Base-by-base conservation (phyloP, 805 yeast species). In the Saturnispora halmiae region DNA sequence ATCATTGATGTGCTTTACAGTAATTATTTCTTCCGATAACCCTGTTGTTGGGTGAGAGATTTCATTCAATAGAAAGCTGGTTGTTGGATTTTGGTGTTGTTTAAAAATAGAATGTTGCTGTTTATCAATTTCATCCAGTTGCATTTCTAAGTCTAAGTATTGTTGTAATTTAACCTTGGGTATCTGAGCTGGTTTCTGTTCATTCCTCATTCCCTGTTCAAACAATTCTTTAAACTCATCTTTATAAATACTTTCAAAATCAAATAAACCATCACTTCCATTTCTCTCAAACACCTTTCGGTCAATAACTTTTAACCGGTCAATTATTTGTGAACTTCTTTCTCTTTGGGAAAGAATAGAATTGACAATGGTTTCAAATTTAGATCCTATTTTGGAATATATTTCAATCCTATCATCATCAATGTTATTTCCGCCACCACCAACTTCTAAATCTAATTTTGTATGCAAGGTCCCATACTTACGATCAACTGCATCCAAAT, bases 151-250 rank as follows among this genome's bases (percentile, higher is more conserved):
- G 31, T 40, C 44, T 19, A 53, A 38, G 32, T 57, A 54, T 34
- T 59, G 63, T 14, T 49, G 52, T 14, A 51, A 32, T 36, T 58
- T 56, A 25, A 43, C 45, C 9, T 36, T 35, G 10, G 49, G 43
- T 15, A 44, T 29, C 18, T 36, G 20, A 20, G 18, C 36, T 42
- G 41, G 42, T 18, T 16, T 16, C 6, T 24, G 46, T 35, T 46
- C 51, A 31, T 44, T 47, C 43, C 49, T 40, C 58, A 53, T 53
- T 8, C 51, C 62, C 42, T 46, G 51, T 8, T 50, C 52, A 42
- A 61, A 65, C 16, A 73, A 46, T 4, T 56, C 53, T 4, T 69
- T 68, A 51, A 69, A 73, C 47, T 72, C 77, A 14, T 51, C 52
- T 43, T 60, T 56, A 51, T 70, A 69, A 2, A 68, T 59, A 6